Base-by-base conservation (phyloP, 306 rosid species). In the Nissolia schottii region DNA sequence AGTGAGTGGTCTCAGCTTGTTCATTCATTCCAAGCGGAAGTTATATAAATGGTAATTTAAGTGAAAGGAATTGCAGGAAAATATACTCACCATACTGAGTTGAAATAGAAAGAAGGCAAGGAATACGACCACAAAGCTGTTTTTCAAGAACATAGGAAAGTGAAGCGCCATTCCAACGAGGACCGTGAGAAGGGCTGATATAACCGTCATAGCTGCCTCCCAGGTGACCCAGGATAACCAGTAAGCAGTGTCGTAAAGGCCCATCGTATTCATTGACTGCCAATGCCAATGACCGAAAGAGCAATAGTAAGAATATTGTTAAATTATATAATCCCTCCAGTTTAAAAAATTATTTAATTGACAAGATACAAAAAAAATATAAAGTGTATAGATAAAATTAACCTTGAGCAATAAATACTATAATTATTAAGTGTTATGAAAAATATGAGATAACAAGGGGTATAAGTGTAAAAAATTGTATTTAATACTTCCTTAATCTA, bases 231-330 rank as follows among this genome's bases (percentile, higher is more conserved):
- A 93, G 41, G 98, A 90, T 45, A 89, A 67, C 96, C 98, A 93
- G 80, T 93, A 93, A 27, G 97, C 96, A 61, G 89, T 76, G 74
- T 93, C 98, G 18, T 83, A 93, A 49, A 93, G 92, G 64, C 98
- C 98, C 97, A 93, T 93, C 88, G 91, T 85, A 12, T 70, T 68
- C 98, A 93, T 93, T 67, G 96, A 88, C 98, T 93, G 83, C n/a
- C n/a, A n/a, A n/a, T 34, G 51, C 15, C 38, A 73, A 77, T n/a
- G n/a, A 77, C 50, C 54, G 66, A 40, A 55, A 71, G n/a, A 31
- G 45, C n/a, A n/a, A n/a, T n/a, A n/a, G n/a, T n/a, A n/a, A n/a
- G n/a, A n/a, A n/a, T n/a, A n/a, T n/a, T n/a, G n/a, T n/a, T n/a
- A n/a, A n/a, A n/a, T n/a, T n/a, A n/a, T n/a, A n/a, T n/a, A n/a